Base-by-base conservation (phyloP, 1,284 basidiomycete genomes). In the Fomitopsis pinicola region DNA sequence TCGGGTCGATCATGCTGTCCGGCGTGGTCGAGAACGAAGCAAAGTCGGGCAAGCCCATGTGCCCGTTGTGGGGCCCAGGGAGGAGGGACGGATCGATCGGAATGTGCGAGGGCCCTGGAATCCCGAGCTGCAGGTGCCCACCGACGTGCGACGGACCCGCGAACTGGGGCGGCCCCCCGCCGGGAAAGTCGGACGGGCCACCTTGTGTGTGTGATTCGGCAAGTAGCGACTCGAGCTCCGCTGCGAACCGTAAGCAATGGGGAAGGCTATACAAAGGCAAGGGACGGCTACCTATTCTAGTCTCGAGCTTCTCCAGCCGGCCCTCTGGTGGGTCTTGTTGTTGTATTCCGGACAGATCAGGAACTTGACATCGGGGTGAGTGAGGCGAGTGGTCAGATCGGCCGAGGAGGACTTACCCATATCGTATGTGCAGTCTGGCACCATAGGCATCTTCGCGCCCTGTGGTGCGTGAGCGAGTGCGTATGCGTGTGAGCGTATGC, bases 391-490 rank as follows among this genome's bases (percentile, higher is more conserved):
- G 17, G 19, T n/a, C 15, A 19, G 40, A 19, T 28, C 40, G 17
- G 6, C 7, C 35, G 22, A 17, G 36, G 30, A 15, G 26, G 30
- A 42, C 74, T 36, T 64, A 83, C 86, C 74, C 64, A 88, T 86
- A 65, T 89, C 87, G 65, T 84, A 89, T 36, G 87, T 89, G 68
- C 87, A 90, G 60, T 87, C 85, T n/a, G 85, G 86, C 50, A 76
- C 75, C 0, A 78, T 69, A 3, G 85, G 82, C 55, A 86, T 68
- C 45, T 76, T 74, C 3, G 78, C 75, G 30, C 83, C 84, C 22
- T 84, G 78, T 3, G 80, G 77, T 15, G 84, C 80, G 72, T 87
- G 87, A 8, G 81, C 75, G 46, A 83, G 68, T 30, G 85, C 81
- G 71, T 88, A 85, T 5, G 81, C 79, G 75, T 88, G 85, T 26